These are phyloP conservation scores for Trypanosoma cruzi DNA, from an alignment of 208 protist species.

Conservation along the genomic window DNA sequence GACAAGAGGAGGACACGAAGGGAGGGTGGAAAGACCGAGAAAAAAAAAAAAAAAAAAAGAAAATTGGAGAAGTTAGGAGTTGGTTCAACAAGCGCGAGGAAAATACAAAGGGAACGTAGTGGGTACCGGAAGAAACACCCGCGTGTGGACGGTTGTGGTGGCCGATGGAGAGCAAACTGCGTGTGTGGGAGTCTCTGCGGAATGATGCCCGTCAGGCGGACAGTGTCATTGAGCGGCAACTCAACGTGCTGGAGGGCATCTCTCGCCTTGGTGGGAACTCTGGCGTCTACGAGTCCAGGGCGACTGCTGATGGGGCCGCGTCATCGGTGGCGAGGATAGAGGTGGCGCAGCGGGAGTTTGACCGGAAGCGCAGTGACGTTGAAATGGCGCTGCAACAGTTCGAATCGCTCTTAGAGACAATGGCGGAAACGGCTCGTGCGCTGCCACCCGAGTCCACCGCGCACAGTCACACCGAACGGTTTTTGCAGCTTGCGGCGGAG, in stretches of 20 bases:
- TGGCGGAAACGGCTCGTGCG: conserved; percentile 32
- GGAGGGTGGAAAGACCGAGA: conserved; percentile 2
- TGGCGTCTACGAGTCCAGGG: not conserved
- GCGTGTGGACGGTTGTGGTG: not conserved
- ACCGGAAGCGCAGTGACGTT: conserved; percentile 29
- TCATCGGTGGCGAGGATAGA: conserved; percentile 7
- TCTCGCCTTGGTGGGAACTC: conserved; percentile 41
- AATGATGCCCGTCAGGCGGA: conserved; percentile 71
- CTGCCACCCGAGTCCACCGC: conserved; percentile 24
- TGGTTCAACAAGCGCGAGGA: not conserved
- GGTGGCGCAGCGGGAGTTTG: conserved; percentile 25
- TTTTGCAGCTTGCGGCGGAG: conserved; percentile 57
- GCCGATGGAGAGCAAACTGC: conserved; percentile 36
- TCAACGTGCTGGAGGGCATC: conserved; percentile 44
- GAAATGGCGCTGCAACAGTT: conserved; percentile 32
- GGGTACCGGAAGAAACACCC: not conserved
- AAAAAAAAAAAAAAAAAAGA: conserved; percentile 11
- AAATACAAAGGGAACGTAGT: not conserved
- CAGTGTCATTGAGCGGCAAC: conserved; percentile 55
- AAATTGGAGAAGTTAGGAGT: not conserved
- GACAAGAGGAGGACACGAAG: conserved; percentile 4
- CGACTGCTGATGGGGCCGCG: not conserved
- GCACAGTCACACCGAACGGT: conserved; percentile 59
- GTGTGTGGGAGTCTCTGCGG: conserved; percentile 63
- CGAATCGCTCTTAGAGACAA: conserved; percentile 30